These are phyloP conservation scores for Neostapfia colusana DNA, from an alignment of 176 grass and related monocot genomes.

Conservation along the genomic window DNA sequence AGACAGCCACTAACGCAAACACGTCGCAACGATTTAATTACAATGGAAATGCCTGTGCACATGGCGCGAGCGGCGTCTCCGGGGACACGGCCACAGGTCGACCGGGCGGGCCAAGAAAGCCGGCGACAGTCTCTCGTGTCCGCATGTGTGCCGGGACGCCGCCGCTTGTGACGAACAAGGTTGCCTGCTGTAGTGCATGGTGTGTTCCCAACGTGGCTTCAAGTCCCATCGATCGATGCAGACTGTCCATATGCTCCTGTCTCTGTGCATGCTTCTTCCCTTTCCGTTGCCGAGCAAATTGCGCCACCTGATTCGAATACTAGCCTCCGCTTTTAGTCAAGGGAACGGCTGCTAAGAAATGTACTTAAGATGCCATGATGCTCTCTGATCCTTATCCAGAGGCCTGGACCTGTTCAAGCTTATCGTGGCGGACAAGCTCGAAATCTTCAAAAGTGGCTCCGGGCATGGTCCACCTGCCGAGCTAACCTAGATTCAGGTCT, in stretches of 20 bases:
- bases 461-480: neutral
- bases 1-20: neutral
- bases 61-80: constrained; percentile 29
- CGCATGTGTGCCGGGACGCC: neutral
- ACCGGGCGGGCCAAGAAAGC: constrained; percentile 7
- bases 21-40: neutral
- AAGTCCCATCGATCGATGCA: neutral
- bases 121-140: constrained; percentile 24
- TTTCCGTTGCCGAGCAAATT: neutral
- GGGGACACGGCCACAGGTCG: constrained; percentile 37
- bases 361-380: neutral
- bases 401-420: constrained; percentile 21
- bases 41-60: neutral
- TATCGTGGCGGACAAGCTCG: constrained; percentile 11
- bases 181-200: neutral
- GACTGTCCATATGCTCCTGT: neutral
- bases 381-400: constrained; percentile 44
- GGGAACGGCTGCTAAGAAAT: constrained; percentile 22
- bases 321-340: no score
- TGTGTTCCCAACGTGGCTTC: neutral
- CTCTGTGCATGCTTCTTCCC: neutral
- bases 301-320: neutral
- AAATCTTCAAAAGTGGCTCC: neutral
- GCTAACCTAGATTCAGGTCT: neutral
- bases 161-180: neutral